phyloP scores from a whole-genome alignment of 495 filamentous ascomycete species.

The Aspergillus hancockii region DNA sequence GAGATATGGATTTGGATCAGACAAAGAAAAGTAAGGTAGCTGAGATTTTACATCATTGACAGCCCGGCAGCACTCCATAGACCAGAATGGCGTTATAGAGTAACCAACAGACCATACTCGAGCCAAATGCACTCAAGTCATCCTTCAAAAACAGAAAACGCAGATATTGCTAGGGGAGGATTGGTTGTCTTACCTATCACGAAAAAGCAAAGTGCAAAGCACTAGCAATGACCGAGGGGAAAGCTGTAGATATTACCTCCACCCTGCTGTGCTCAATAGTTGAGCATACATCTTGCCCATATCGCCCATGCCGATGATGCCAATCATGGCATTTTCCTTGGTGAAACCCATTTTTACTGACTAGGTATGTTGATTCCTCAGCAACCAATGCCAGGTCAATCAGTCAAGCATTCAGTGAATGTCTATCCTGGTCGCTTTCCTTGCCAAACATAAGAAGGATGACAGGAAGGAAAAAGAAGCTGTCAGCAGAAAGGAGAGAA shows the following conservation, averaged over 20 bases:
- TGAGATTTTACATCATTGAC: constrained; percentile 96
- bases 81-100: constrained; percentile 54
- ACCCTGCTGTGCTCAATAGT: constrained; percentile 82
- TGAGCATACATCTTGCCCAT: constrained; percentile 99
- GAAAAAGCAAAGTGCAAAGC: constrained; percentile 14
- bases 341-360: constrained; percentile 37
- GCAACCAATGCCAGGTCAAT: not conserved
- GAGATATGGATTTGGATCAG: constrained; percentile 54
- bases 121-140: constrained; percentile 99
- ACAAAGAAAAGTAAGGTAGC: constrained; percentile 91
- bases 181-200: constrained; percentile 32
- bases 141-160: constrained; percentile 58
- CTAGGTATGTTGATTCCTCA: constrained; percentile 9
- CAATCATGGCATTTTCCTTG: constrained; percentile 71
- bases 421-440: not conserved
- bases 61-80: constrained; percentile 36
- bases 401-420: not conserved
- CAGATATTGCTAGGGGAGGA: constrained; percentile 20
- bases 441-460: not conserved
- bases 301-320: constrained; percentile 98
- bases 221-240: constrained; percentile 16
- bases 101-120: constrained; percentile 70
- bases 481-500: constrained; percentile 20
- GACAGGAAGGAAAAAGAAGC: constrained; percentile 10
- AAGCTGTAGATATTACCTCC: constrained; percentile 69